Percentiles rank a stretch among this genome's conserved stretches.
These are phyloP conservation scores for Leucocoprinus birnbaumii DNA, from an alignment of 768 basidiomycete species.

Conservation along the genomic window DNA sequence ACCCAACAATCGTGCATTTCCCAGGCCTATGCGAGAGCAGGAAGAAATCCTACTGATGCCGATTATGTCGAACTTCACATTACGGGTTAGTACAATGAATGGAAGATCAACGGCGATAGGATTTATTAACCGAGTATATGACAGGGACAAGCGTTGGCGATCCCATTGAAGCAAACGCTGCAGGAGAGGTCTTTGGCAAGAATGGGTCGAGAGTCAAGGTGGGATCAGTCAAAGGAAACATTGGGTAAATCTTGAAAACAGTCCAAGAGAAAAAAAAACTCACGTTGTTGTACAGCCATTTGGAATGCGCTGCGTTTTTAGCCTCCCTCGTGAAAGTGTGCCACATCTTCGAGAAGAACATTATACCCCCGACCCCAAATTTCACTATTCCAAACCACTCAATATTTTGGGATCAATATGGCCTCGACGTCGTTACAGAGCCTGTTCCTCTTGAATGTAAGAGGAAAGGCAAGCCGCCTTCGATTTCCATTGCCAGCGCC, in stretches of 20 bases:
- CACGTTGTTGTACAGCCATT: constrained; percentile 23
- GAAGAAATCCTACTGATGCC: constrained; percentile 32
- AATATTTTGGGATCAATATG: constrained; percentile 36
- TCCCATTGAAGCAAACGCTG: constrained; percentile 48
- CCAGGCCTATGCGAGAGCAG: constrained; percentile 28
- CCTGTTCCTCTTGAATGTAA: constrained; percentile 22
- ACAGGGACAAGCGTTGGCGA: constrained; percentile 41
- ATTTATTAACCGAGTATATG: neutral
- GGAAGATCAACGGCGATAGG: neutral
- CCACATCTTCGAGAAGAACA: constrained; percentile 30
- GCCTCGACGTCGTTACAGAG: constrained; percentile 30
- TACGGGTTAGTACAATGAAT: constrained; percentile 32
- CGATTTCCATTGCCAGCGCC: constrained; percentile 39
- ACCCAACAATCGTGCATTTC: constrained; percentile 35
- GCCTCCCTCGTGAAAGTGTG: constrained; percentile 42
- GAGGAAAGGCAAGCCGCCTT: constrained; percentile 18
- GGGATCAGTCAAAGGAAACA: constrained; percentile 45
- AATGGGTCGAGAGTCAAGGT: constrained; percentile 30
- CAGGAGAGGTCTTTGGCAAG: constrained; percentile 31
- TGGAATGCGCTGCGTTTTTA: constrained; percentile 41
- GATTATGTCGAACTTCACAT: constrained; percentile 51
- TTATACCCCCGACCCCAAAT: constrained; percentile 40
- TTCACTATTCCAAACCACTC: constrained; percentile 29
- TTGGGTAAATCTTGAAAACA: constrained; percentile 27
- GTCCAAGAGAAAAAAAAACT: too few species aligned